Conservation (phyloP, 1,284 basidiomycete species). For the Leccinum pseudoinsigne region DNA sequence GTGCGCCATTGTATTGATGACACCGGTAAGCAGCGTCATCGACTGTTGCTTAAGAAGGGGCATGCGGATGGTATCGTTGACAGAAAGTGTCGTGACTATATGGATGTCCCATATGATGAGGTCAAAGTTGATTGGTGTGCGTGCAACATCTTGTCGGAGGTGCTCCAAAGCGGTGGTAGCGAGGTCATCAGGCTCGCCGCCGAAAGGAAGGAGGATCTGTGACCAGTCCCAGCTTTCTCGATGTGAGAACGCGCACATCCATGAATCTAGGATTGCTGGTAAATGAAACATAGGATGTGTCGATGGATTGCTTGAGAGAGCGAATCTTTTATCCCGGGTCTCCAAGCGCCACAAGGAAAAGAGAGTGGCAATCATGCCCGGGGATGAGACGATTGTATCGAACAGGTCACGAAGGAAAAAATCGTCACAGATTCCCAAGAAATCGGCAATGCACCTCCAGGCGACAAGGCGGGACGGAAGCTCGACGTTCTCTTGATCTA, state of each 20-base stretch:
- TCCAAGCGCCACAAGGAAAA: conserved; percentile 33
- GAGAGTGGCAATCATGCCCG: conserved; percentile 24
- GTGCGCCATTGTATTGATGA: conserved; percentile 19
- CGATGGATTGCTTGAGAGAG: conserved; percentile 7
- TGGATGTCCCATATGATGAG: conserved; percentile 34
- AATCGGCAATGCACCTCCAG: conserved; percentile 22
- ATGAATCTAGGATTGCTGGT: conserved; percentile 25
- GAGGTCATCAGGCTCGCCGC: conserved; percentile 17
- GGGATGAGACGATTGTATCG: conserved; percentile 19
- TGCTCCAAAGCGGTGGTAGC: conserved; percentile 29
- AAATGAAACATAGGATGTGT: conserved; percentile 5
- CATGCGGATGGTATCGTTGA: conserved; percentile 28
- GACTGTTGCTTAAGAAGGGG: conserved; percentile 28
- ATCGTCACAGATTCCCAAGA: conserved; percentile 26
- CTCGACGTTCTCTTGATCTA: conserved; percentile 24
- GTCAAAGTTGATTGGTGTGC: conserved; percentile 27
- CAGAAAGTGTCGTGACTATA: conserved; percentile 28
- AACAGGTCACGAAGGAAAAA: conserved; percentile 20
- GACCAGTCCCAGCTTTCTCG: conserved; percentile 30
- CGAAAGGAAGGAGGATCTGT: conserved; percentile 28
- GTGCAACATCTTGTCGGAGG: conserved; percentile 25
- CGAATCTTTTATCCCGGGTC: conserved; percentile 22
- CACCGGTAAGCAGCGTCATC: conserved; percentile 19
- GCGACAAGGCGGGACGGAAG: conserved; percentile 24
- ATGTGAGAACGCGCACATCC: conserved; percentile 30